Conservation (phyloP, 2,329 filamentous ascomycete genomes). For the Sporothrix pallida region DNA sequence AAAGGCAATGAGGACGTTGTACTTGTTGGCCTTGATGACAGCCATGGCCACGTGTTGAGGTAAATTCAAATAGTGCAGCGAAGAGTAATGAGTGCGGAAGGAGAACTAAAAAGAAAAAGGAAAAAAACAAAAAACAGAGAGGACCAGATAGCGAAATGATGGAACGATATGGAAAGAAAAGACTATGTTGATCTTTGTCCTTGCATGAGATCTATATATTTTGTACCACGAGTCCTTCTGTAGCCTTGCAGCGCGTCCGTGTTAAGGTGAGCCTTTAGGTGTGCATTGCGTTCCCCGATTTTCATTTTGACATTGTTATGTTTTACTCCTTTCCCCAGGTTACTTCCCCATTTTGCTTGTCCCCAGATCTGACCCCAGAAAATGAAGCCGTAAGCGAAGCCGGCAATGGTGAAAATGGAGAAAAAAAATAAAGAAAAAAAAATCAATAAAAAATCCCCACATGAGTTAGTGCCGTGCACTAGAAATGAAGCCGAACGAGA, state of each 20-base stretch:
- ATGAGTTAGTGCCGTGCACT: too few species aligned
- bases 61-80: too few species aligned
- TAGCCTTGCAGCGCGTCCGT: background rate
- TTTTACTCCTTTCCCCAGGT: background rate
- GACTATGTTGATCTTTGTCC: background rate
- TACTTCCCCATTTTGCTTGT: background rate
- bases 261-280: too few species aligned
- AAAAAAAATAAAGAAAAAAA: background rate
- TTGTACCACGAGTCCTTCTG: background rate
- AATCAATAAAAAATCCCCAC: background rate
- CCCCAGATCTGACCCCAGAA: background rate
- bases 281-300: too few species aligned
- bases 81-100: background rate
- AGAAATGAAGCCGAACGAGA: slow-evolving; percentile 5
- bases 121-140: background rate
- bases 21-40: background rate
- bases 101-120: background rate
- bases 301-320: too few species aligned
- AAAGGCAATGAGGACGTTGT: background rate
- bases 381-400: background rate
- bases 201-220: background rate
- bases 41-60: background rate
- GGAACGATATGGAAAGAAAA: too few species aligned
- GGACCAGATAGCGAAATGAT: background rate
- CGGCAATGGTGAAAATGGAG: background rate